Conservation (phyloP, 306 rosid genomes). For the Canavalia ensiformis region DNA sequence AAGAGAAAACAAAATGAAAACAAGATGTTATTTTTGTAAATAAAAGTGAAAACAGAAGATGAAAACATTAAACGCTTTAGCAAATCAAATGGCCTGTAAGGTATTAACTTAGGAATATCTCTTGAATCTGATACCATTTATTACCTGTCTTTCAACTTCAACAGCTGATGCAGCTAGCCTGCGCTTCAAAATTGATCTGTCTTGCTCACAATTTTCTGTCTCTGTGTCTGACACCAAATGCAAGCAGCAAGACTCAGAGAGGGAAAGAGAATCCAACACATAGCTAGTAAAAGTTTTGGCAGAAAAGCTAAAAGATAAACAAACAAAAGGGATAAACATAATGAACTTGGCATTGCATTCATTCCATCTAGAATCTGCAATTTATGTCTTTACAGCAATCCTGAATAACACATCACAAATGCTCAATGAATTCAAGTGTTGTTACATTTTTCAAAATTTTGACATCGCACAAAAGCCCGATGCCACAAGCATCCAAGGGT, state of each 20-base stretch:
- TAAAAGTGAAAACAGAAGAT: no score
- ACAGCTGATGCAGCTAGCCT: conserved; percentile 77
- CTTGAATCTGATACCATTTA: conserved; percentile 17
- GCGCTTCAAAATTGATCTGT: conserved; percentile 72
- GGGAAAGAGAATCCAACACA: conserved; percentile 34
- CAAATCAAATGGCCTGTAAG: neutral
- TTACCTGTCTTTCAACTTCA: conserved; percentile 89
- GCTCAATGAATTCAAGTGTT: neutral
- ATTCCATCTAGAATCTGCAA: conserved; percentile 1
- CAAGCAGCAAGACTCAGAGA: conserved; percentile 33
- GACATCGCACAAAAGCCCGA: neutral
- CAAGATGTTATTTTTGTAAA: no score
- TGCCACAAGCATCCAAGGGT: neutral
- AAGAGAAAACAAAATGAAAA: no score
- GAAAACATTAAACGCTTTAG: no score
- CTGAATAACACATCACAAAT: neutral
- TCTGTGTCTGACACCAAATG: conserved; percentile 66
- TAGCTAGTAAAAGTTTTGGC: neutral
- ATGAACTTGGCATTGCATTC: neutral
- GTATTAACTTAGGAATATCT: neutral
- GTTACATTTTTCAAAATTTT: neutral
- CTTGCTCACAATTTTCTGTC: conserved; percentile 76
- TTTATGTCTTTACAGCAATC: neutral
- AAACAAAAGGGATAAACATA: neutral
- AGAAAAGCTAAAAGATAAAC: neutral